A percentile compares a stretch with the other conserved stretches of the same genome.
Evolutionary conservation across 352 stramenopile species (phyloP).

Genomic region (Pythium rishiriense): DNA sequence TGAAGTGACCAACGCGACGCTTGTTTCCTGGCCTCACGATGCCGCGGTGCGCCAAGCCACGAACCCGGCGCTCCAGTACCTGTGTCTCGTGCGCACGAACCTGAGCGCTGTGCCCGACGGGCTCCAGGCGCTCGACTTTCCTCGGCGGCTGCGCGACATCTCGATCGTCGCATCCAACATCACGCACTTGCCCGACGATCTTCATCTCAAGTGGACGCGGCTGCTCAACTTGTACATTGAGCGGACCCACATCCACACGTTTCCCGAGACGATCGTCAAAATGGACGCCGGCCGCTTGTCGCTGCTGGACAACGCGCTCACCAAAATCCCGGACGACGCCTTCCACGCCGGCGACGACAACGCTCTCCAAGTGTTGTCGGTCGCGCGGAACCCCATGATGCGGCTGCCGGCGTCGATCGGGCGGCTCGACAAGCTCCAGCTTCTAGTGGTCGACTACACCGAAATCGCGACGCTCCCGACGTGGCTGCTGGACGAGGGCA

Average conservation of each 20-base stretch:
- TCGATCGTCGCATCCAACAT: slow-evolving; percentile 18
- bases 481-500: slow-evolving; percentile 20
- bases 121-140: slow-evolving; percentile 14
- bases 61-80: slow-evolving; percentile 10
- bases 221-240: slow-evolving; percentile 22
- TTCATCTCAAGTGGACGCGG: slow-evolving; percentile 20
- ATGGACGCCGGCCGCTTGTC: slow-evolving; percentile 20
- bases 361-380: slow-evolving; percentile 14
- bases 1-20: slow-evolving; percentile 25
- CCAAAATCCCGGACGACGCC: slow-evolving; percentile 7
- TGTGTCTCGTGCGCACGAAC: slow-evolving; percentile 15
- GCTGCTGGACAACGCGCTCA: slow-evolving; percentile 17
- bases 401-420: slow-evolving; percentile 2
- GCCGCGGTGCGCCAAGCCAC: slow-evolving; percentile 1
- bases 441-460: slow-evolving; percentile 27
- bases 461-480: slow-evolving; percentile 7
- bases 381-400: slow-evolving; percentile 15
- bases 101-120: slow-evolving; percentile 10
- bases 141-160: slow-evolving; percentile 14
- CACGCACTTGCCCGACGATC: slow-evolving; percentile 14
- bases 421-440: background rate
- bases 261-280: slow-evolving; percentile 4
- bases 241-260: background rate
- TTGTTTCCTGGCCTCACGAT: slow-evolving; percentile 11
- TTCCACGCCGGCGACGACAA: background rate